A percentile compares a stretch with the other conserved stretches of the same genome.
phyloP scores from a whole-genome alignment of 1,284 basidiomycete genomes.

The Ganoderma leucocontextum region DNA sequence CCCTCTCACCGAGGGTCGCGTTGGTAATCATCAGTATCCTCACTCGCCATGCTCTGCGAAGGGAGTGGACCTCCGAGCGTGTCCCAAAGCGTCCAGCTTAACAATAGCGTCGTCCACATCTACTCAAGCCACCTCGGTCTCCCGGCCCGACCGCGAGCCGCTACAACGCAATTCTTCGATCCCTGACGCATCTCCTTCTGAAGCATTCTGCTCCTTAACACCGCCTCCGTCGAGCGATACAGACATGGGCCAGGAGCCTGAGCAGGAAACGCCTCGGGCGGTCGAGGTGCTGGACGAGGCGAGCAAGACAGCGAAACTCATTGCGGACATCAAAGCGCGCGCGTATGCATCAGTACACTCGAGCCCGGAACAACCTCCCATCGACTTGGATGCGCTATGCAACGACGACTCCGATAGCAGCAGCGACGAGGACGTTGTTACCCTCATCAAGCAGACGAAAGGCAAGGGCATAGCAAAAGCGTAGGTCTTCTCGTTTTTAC shows the following conservation, averaged over 20 bases:
- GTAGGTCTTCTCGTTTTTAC: conserved; percentile 15
- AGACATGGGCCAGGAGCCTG: conserved; percentile 34
- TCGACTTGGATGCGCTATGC: conserved; percentile 24
- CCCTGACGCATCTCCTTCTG: conserved; percentile 15
- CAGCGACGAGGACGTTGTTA: conserved; percentile 53
- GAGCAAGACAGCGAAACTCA: conserved; percentile 62
- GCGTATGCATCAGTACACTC: conserved; percentile 48
- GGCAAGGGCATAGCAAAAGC: conserved; percentile 24
- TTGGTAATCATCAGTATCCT: conserved; percentile 11
- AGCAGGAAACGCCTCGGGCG: conserved; percentile 42
- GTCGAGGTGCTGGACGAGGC: conserved; percentile 49
- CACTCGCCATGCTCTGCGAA: conserved; percentile 30
- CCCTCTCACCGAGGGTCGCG: conserved; percentile 12
- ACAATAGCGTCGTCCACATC: background rate
- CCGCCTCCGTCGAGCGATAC: conserved; percentile 49
- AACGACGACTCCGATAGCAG: conserved; percentile 52
- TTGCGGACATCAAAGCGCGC: conserved; percentile 68
- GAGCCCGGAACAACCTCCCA: conserved; percentile 45
- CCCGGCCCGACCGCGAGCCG: background rate
- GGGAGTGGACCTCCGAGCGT: background rate
- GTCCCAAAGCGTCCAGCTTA: background rate
- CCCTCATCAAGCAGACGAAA: conserved; percentile 18
- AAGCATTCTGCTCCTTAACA: conserved; percentile 41
- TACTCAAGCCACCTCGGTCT: conserved; percentile 19
- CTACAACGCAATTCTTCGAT: conserved; percentile 3